A percentile compares a stretch with the other conserved stretches of the same genome.
phyloP scores from a whole-genome alignment of 225 moss, liverwort and hornwort genomes.

The Climacium dendroides region DNA sequence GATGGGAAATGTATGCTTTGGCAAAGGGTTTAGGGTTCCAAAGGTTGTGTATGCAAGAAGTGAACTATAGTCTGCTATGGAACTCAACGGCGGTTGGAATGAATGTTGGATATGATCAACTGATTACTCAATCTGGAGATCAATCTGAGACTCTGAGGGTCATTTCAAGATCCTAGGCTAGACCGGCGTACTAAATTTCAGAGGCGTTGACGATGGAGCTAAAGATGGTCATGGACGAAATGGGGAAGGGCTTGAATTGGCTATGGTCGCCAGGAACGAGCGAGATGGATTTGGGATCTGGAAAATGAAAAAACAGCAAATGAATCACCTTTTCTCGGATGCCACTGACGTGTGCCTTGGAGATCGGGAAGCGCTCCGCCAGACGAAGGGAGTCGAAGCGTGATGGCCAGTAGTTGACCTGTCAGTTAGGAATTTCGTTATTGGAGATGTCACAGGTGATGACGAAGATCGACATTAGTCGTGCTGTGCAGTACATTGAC shows the following conservation, averaged over 20 bases:
- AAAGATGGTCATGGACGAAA: background rate
- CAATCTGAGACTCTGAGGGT: background rate
- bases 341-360: conserved; percentile 46
- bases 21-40: background rate
- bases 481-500: background rate
- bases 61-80: background rate
- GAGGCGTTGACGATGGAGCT: background rate
- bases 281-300: background rate
- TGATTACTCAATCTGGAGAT: background rate
- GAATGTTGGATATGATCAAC: background rate
- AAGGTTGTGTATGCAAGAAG: background rate
- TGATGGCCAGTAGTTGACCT: conserved; percentile 63
- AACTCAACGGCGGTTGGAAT: background rate
- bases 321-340: conserved; percentile 40
- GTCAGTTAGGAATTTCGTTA: background rate
- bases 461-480: background rate
- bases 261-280: background rate
- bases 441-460: background rate
- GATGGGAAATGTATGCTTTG: background rate
- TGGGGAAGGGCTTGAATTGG: background rate
- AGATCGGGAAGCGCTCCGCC: conserved; percentile 39
- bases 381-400: conserved; percentile 45
- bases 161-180: background rate
- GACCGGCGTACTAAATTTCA: background rate
- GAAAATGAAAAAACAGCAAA: background rate